phyloP scores from a whole-genome alignment of 2,329 filamentous ascomycete species.

The Aspergillus latus region DNA sequence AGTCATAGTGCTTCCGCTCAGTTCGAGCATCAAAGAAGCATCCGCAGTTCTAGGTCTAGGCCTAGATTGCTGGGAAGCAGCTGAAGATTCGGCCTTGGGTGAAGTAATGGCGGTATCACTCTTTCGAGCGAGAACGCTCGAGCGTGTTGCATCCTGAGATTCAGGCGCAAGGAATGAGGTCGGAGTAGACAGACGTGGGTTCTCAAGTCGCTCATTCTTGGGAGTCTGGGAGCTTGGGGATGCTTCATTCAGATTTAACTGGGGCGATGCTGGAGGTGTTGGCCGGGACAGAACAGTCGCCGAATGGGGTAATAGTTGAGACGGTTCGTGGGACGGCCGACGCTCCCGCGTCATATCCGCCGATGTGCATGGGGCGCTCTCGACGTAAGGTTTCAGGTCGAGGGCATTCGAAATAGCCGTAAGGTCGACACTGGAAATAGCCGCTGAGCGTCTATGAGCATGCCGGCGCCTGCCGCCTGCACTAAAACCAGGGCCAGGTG shows the following conservation, averaged over 20 bases:
- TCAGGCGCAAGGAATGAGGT: conserved; percentile 83
- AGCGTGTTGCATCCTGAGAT: conserved; percentile 66
- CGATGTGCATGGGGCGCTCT: conserved; percentile 59
- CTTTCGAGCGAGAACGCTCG: conserved; percentile 71
- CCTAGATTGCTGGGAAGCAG: conserved; percentile 29
- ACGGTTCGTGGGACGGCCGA: conserved; percentile 28
- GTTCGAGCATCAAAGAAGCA: conserved; percentile 36
- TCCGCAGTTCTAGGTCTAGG: conserved; percentile 48
- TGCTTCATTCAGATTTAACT: conserved; percentile 19
- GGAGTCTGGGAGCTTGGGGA: conserved; percentile 11
- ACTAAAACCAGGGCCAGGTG: conserved; percentile 37
- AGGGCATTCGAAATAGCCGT: conserved; percentile 52
- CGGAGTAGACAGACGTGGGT: conserved; percentile 76
- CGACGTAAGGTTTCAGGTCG: conserved; percentile 48
- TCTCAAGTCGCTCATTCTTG: conserved; percentile 44
- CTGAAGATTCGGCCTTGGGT: conserved; percentile 54
- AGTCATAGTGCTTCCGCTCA: conserved; percentile 18
- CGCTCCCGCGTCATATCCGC: conserved; percentile 39
- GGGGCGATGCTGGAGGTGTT: conserved; percentile 37
- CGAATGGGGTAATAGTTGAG: conserved; percentile 37
- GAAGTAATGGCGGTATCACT: conserved; percentile 52
- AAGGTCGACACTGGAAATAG: conserved; percentile 81
- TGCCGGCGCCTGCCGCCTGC: conserved; percentile 64
- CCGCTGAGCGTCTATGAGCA: conserved; percentile 74
- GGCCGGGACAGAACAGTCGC: conserved; percentile 29